phyloP scores from a whole-genome alignment of 1,284 basidiomycete genomes.

The Ceratobasidium theobromae region DNA sequence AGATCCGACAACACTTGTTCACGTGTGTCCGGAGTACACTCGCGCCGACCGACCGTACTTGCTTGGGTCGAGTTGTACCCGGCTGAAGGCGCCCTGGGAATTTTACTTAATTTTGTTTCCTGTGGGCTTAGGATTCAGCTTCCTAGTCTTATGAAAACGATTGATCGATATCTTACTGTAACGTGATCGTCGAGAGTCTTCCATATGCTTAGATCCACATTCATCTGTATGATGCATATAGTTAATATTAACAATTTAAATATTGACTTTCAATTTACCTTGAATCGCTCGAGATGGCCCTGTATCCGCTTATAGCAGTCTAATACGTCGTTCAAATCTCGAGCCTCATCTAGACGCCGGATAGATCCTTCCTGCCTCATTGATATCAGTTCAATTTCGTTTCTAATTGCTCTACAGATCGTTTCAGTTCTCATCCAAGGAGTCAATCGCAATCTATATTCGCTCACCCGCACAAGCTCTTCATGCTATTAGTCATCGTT shows the following conservation, averaged over 20 bases:
- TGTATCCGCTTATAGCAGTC: no score
- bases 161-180: background rate
- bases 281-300: background rate
- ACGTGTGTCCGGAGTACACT: conserved; percentile 3
- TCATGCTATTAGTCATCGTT: background rate
- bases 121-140: background rate
- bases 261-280: background rate
- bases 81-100: background rate
- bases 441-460: background rate
- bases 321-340: no score
- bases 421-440: background rate
- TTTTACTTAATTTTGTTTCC: background rate
- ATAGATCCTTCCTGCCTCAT: no score
- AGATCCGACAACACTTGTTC: background rate
- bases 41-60: background rate
- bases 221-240: background rate
- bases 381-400: no score
- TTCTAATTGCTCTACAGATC: background rate
- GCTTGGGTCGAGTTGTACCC: background rate
- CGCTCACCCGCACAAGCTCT: background rate
- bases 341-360: no score
- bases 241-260: background rate
- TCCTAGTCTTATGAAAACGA: background rate
- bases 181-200: background rate
- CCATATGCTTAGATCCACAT: background rate